phyloP scores from a whole-genome alignment of 768 basidiomycete species.

The Xanthoconium stramineum region DNA sequence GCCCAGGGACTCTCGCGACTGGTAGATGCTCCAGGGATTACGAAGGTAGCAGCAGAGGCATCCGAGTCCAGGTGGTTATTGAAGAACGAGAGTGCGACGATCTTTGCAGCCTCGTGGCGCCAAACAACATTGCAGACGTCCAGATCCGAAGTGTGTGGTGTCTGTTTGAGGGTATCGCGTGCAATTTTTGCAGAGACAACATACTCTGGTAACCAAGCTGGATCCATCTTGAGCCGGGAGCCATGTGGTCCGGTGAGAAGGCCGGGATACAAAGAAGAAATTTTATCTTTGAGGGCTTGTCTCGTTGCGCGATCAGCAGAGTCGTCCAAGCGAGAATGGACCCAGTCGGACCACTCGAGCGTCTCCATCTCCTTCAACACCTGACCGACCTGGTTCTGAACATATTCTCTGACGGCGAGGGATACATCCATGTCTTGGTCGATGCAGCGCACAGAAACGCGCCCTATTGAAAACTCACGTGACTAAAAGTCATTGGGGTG shows the following conservation, averaged over 20 bases:
- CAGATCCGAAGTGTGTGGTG: constrained; percentile 2
- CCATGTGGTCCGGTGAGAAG: constrained; percentile 4
- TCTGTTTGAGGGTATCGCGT: not conserved
- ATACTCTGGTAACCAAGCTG: not conserved
- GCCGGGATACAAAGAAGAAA: constrained; percentile 1
- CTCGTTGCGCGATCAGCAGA: not conserved
- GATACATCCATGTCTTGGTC: constrained; percentile 2
- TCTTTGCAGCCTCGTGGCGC: constrained; percentile 1
- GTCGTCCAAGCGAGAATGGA: not conserved
- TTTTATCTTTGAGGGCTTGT: constrained; percentile 2
- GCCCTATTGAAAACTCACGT: constrained; percentile 5
- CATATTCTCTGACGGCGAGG: constrained; percentile 8
- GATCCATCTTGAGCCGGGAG: not conserved
- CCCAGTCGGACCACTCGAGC: constrained; percentile 14
- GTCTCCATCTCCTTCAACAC: constrained; percentile 7
- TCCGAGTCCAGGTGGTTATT: constrained; percentile 12
- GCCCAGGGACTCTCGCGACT: constrained; percentile 15
- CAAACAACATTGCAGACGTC: constrained; percentile 8
- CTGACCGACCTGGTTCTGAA: constrained; percentile 13
- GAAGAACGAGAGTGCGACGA: constrained; percentile 8
- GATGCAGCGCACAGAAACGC: not conserved
- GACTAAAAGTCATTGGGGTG: constrained; percentile 4
- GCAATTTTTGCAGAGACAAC: constrained; percentile 1
- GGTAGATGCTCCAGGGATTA: constrained; percentile 14
- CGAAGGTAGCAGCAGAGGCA: constrained; percentile 7